These are phyloP conservation scores for Arthroderma sp. DNA, from an alignment of 2,329 filamentous ascomycete genomes.

Conservation along the genomic window DNA sequence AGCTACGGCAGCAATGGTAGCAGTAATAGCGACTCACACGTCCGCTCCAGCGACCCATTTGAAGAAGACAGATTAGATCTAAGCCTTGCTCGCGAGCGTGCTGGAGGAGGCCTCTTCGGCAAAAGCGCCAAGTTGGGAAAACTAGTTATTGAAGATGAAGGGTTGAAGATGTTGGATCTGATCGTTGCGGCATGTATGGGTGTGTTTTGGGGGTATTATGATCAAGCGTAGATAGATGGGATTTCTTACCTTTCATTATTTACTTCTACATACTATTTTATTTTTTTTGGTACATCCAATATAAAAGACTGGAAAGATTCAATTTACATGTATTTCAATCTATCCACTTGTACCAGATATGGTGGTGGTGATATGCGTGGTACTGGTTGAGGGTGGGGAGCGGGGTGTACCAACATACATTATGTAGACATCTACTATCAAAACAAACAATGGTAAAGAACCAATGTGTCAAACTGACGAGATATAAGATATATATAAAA, in stretches of 20 bases:
- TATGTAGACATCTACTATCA: no score
- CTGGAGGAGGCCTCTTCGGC: constrained; percentile 73
- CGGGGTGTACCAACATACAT: no score
- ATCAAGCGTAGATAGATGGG: constrained; percentile 14
- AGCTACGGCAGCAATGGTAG: no score
- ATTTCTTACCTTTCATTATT: background rate
- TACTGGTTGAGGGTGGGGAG: no score
- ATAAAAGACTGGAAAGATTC: no score
- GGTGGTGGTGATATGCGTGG: no score
- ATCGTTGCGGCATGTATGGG: constrained; percentile 83
- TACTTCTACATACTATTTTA: background rate
- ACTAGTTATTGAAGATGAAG: constrained; percentile 76
- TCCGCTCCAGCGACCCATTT: constrained; percentile 15
- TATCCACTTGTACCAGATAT: no score
- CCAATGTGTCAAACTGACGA: no score
- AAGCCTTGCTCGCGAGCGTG: constrained; percentile 65
- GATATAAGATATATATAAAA: no score
- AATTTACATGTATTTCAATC: no score
- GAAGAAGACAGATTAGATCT: constrained; percentile 37
- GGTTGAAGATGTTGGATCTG: constrained; percentile 89
- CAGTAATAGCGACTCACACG: constrained; percentile 11
- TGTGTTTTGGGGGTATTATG: constrained; percentile 83
- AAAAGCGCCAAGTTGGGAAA: constrained; percentile 89
- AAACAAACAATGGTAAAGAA: no score
- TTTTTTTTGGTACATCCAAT: no score